phyloP scores from a whole-genome alignment of 495 filamentous ascomycete genomes.

The Terfezia claveryi region DNA sequence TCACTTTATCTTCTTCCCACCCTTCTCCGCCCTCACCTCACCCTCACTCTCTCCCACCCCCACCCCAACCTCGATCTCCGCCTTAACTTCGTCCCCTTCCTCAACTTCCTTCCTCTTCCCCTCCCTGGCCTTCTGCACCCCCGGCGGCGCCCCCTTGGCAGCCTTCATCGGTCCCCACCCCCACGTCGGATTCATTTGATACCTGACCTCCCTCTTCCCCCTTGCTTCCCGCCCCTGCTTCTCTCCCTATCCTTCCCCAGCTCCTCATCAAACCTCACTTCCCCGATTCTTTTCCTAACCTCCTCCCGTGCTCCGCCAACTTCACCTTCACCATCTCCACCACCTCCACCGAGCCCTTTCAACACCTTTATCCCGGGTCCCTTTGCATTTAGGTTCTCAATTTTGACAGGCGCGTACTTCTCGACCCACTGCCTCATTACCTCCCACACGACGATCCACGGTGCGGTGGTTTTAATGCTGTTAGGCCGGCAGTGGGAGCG shows the following conservation, averaged over 20 bases:
- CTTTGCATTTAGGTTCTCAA: neutral
- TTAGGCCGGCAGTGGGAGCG: constrained; percentile 72
- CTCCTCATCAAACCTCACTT: neutral
- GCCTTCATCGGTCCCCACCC: constrained; percentile 86
- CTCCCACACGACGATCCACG: constrained; percentile 76
- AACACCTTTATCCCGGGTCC: neutral
- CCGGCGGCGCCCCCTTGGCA: constrained; percentile 29
- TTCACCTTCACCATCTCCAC: neutral
- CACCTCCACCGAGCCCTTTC: neutral
- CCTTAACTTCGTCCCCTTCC: neutral
- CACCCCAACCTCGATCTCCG: neutral
- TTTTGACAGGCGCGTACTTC: neutral
- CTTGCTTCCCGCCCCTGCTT: constrained; percentile 25
- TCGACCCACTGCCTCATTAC: constrained; percentile 67
- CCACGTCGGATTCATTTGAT: constrained; percentile 66
- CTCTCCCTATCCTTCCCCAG: neutral
- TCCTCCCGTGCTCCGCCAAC: neutral
- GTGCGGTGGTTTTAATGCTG: constrained; percentile 76
- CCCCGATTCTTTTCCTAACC: neutral
- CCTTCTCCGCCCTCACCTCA: neutral
- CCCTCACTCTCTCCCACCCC: neutral
- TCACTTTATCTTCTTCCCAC: neutral
- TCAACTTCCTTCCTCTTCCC: neutral
- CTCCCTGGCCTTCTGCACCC: neutral
- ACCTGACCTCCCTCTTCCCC: constrained; percentile 47